Conservation (phyloP, 805 yeast genomes). For the Candida ipomoeae region DNA sequence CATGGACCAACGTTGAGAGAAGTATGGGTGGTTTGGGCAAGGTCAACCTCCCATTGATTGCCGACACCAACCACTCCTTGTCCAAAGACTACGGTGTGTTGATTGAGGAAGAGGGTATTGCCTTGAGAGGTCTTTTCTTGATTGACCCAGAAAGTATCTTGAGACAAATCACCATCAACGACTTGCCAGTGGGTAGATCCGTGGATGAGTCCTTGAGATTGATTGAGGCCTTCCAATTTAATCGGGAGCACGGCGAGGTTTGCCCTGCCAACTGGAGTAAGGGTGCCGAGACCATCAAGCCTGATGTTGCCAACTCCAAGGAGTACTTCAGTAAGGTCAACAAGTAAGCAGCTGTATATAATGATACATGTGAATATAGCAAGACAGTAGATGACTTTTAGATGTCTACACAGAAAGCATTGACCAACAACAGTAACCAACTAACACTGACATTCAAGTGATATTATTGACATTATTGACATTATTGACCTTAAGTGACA, state of each 20-base stretch:
- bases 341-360: conserved; percentile 22
- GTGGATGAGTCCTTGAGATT: conserved; percentile 98
- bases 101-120: conserved; percentile 93
- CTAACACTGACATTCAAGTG: too few species aligned
- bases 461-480: too few species aligned
- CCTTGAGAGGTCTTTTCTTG: conserved; percentile 96
- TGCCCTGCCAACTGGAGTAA: conserved; percentile 98
- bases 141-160: conserved; percentile 93
- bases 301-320: conserved; percentile 19
- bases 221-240: conserved; percentile 98
- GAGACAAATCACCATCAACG: conserved; percentile 97
- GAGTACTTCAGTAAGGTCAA: conserved; percentile 45
- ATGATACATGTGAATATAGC: background rate
- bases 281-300: conserved; percentile 87
- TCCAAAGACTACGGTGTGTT: conserved; percentile 97
- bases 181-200: conserved; percentile 98
- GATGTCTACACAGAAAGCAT: too few species aligned
- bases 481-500: too few species aligned
- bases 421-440: too few species aligned
- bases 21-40: conserved; percentile 98
- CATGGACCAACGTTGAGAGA: conserved; percentile 97
- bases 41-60: conserved; percentile 87
- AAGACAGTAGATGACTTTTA: too few species aligned
- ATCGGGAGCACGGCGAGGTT: conserved; percentile 98
- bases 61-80: conserved; percentile 95